These are phyloP conservation scores for Pseudozyma pruni DNA, from an alignment of 1,284 basidiomycete species.

Conservation along the genomic window DNA sequence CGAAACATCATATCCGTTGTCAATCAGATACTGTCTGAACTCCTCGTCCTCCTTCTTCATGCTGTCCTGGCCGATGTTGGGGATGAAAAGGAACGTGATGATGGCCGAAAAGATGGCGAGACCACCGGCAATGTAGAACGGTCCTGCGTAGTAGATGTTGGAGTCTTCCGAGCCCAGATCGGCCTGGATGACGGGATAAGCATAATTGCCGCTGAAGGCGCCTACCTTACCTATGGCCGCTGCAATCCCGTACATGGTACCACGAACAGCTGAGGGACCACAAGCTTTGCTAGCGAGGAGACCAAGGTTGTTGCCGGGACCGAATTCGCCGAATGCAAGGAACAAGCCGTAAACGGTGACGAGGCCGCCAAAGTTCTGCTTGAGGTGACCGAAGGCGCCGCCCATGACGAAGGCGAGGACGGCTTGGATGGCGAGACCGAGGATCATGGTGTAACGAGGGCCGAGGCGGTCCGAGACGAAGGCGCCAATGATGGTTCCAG, in stretches of 20 bases:
- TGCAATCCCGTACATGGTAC: conserved; percentile 60
- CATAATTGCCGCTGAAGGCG: conserved; percentile 58
- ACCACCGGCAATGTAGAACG: conserved; percentile 70
- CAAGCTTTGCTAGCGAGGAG: conserved; percentile 56
- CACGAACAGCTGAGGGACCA: conserved; percentile 57
- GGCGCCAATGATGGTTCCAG: conserved; percentile 80
- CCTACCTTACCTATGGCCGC: conserved; percentile 86
- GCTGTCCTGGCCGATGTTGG: conserved; percentile 79
- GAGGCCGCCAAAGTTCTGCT: conserved; percentile 69
- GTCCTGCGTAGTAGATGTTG: conserved; percentile 52
- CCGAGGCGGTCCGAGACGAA: conserved; percentile 73
- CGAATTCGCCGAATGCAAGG: conserved; percentile 84
- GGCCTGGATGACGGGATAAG: conserved; percentile 52
- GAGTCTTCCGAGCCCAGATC: conserved; percentile 20
- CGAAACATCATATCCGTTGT: conserved; percentile 61
- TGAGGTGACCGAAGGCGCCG: conserved; percentile 55
- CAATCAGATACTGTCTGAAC: conserved; percentile 69
- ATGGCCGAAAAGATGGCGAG: conserved; percentile 82
- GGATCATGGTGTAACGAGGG: conserved; percentile 62
- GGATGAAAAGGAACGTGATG: conserved; percentile 79
- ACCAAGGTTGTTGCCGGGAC: conserved; percentile 63
- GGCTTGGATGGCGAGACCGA: conserved; percentile 56
- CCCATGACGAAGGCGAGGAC: conserved; percentile 73
- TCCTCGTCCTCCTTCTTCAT: conserved; percentile 80
- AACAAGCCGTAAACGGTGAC: conserved; percentile 87